Base-by-base conservation (phyloP, 2,329 filamentous ascomycete species). In the Tolypocladium ophioglossoides region DNA sequence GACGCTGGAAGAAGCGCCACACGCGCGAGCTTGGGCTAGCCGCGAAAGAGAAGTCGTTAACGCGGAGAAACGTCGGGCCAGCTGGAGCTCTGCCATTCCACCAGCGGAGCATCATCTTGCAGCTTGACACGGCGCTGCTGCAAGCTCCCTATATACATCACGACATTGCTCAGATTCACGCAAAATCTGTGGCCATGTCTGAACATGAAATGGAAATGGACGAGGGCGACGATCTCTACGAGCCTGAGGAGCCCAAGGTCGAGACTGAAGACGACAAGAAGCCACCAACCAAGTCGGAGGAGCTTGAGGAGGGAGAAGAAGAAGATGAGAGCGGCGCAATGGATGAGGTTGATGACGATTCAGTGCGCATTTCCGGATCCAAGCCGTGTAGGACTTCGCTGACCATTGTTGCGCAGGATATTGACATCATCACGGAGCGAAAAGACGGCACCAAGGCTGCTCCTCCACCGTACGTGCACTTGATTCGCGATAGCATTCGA, bases 191-290 rank as follows among this genome's bases (percentile, higher is more conserved):
- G 30, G 27, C n/a, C 38, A 53, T 56, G 48, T 59, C 55, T 37
- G 58, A 57, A 44, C 49, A 50, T 64, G 74, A 58, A 24, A 85
- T 86, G 81, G 82, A 86, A 64, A 78, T 85, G 55, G 83, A 86
- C 67, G 82, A 85, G 59, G 82, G 85, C 51, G 83, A 85, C 59
- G 83, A 86, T 68, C 83, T 86, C 62, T 86, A 86, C 64, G 78
- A 78, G 55, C 77, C 79, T 1, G 82, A 85, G 56, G 81, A 84
- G 66, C 72, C 76, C 40, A 72, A 72, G 51, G 63, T 65, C 22
- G 65, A 75, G 54, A 60, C 59, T 11, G 58, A 61, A 16, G 62
- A 67, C 10, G 63, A 66, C 20, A 64, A 65, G 59, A 65, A 61
- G 56, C 55, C 61, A 44, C 52, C 66, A 2, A 59, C 66, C 11